Base-by-base conservation (phyloP, 2,329 filamentous ascomycete species). In the Pezicula radicicola region DNA sequence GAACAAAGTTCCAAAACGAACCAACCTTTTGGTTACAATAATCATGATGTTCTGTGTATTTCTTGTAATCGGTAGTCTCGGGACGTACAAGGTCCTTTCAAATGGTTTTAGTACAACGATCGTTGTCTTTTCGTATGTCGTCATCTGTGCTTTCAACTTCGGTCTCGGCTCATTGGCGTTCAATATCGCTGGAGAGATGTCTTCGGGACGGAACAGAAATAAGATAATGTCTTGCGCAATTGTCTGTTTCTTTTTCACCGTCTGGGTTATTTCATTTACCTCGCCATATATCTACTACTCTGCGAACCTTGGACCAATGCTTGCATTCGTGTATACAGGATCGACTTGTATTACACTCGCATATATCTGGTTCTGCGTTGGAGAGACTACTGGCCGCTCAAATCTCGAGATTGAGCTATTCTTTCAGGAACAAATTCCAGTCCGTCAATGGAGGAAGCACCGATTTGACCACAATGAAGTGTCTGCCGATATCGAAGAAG, bases 131-230 rank as follows among this genome's bases (percentile, higher is more conserved):
- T 61, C 72, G 37, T 70, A 72, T 49, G 70, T 76, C 52, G 69
- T 69, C 49, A 72, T 73, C 53, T 66, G 68, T 18, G 69, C 68
- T 10, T 76, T 75, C 60, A 76, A 76, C 59, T 76, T 76, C 58
- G 68, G 68, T 13, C 68, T 68, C 62, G 74, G 73, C 1, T 70
- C 74, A 0, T 62, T 74, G 1, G 66, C 63, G 2, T 76, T 66
- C 63, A 70, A 72, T 0, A 70, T 75, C 37, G 72, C 71, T 27
- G 71, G 68, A 3, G 75, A 78, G 55, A 73, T 75, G 69, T 71
- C 75, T 0, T 73, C 76, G 21, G 75, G 75, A 4, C 70, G 68
- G 13, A 78, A 78, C 61, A 65, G 72, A 46, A 75, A 75, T 60
- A 75, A 75, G 59, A 75, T 75, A 55, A 71, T 66, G n/a, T 65